Conservation (phyloP, 148 eudicot genomes). For the Limonium bicolor region DNA sequence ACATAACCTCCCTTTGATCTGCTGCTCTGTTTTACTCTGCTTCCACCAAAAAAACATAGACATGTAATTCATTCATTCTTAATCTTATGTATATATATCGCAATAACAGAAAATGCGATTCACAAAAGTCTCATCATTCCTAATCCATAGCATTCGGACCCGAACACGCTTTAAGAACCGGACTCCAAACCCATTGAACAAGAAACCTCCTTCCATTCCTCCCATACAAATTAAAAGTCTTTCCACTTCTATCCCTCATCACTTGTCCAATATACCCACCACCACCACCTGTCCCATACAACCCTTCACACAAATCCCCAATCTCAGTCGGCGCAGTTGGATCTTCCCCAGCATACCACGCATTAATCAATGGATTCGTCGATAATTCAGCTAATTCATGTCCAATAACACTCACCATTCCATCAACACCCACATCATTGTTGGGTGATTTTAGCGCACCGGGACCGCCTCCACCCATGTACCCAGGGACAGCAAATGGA, state of each 20-base stretch:
- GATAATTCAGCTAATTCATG: constrained; percentile 88
- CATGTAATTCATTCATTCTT: too few species aligned
- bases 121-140: too few species aligned
- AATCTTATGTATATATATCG: too few species aligned
- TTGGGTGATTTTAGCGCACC: constrained; percentile 50
- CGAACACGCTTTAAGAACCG: constrained; percentile 66
- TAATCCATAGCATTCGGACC: constrained; percentile 89
- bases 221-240: constrained; percentile 64
- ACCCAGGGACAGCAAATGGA: constrained; percentile 76
- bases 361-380: constrained; percentile 73
- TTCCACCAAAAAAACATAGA: too few species aligned
- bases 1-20: too few species aligned
- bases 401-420: constrained; percentile 81
- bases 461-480: constrained; percentile 59
- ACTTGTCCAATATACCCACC: constrained; percentile 94
- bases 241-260: constrained; percentile 47
- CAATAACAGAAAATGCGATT: too few species aligned
- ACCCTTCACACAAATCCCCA: constrained; percentile 82
- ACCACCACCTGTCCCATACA: constrained; percentile 91
- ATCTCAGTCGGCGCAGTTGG: constrained; percentile 98
- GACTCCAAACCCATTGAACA: constrained; percentile 97
- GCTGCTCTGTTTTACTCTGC: too few species aligned
- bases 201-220: constrained; percentile 53
- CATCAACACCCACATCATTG: constrained; percentile 61
- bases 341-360: constrained; percentile 96